These are phyloP conservation scores for Babesia ovata DNA, from an alignment of 169 alveolate genomes.

Conservation along the genomic window DNA sequence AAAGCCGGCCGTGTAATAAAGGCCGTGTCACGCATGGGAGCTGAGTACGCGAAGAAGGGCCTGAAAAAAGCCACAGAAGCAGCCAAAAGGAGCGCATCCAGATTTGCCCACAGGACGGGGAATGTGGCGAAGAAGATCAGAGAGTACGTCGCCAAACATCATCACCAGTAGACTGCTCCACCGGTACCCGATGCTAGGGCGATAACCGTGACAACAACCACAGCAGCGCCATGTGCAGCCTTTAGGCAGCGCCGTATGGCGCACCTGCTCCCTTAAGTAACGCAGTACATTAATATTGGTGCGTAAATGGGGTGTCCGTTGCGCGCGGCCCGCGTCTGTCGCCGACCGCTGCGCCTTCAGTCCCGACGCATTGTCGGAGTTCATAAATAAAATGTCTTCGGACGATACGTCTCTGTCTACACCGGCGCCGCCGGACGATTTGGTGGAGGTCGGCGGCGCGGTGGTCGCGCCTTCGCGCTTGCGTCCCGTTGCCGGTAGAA, in stretches of 20 bases:
- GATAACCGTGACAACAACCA: no score
- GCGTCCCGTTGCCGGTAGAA: constrained; percentile 11
- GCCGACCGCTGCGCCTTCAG: background rate
- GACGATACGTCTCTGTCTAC: constrained; percentile 1
- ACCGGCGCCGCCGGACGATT: background rate
- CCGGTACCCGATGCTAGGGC: no score
- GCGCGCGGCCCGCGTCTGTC: background rate
- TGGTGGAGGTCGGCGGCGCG: constrained; percentile 14
- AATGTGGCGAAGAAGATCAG: no score
- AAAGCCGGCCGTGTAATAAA: background rate
- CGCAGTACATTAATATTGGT: no score
- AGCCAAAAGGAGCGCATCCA: background rate
- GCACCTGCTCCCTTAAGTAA: no score
- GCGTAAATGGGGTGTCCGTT: constrained; percentile 14
- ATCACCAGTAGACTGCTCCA: no score
- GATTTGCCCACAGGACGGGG: no score
- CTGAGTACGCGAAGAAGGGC: constrained; percentile 6
- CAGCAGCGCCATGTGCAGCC: no score
- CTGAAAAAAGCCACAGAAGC: background rate
- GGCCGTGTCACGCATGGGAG: background rate
- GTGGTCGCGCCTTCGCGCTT: constrained; percentile 8
- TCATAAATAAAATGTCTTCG: constrained; percentile 7
- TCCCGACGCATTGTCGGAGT: background rate
- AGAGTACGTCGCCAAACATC: no score
- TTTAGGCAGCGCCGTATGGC: no score